Base-by-base conservation (phyloP, 2,329 filamentous ascomycete species). In the Fragosphaeria purpurea region DNA sequence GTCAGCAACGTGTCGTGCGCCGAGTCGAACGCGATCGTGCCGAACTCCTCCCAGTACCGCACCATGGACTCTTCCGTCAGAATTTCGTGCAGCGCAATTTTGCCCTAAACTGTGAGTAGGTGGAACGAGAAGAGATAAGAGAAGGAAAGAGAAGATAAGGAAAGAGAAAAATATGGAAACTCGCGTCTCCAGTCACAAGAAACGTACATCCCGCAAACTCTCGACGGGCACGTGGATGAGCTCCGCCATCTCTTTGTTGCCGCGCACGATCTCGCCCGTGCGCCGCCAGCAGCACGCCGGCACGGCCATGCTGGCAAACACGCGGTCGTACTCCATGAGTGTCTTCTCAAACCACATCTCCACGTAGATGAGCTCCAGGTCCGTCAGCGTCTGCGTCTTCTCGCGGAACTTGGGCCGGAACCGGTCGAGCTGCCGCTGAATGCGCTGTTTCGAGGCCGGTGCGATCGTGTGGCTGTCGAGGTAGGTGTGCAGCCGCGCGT, bases 301-400 rank as follows among this genome's bases (percentile, higher is more conserved):
- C 55, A 98, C 91, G 2, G 93, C 93, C 93, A 98, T 98, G 65
- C 89, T 95, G 2, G 93, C 93, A 70, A 98, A 98, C 1, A 98
- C 90, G 35, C 93, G 88, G 62, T 98, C 93, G 61, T 97, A 97
- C 64, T 97, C 93, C 86, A 97, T 93, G 59, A 98, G 70, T 56
- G 87, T 93, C 61, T 86, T 82, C 67, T 98, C 93, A 63, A 98
- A 97, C 91, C 93, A 97, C 88, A 97, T 96, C 69, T 98, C 93
- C 9, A 97, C 91, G 53, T 90, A 82, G 33, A 97, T 84, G 32
- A 98, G 79, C 67, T 98, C 88, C 65, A 96, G 86, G 67, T 98
- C 93, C 2, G 88, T 96, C 62, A 97, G 73, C 37, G 77, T 83
- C 57, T 97, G 89, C 64, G 95, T 91, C 69, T 94, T 89, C 67